Conservation (phyloP, 495 filamentous ascomycete species). For the Aspergillus avenaceus region DNA sequence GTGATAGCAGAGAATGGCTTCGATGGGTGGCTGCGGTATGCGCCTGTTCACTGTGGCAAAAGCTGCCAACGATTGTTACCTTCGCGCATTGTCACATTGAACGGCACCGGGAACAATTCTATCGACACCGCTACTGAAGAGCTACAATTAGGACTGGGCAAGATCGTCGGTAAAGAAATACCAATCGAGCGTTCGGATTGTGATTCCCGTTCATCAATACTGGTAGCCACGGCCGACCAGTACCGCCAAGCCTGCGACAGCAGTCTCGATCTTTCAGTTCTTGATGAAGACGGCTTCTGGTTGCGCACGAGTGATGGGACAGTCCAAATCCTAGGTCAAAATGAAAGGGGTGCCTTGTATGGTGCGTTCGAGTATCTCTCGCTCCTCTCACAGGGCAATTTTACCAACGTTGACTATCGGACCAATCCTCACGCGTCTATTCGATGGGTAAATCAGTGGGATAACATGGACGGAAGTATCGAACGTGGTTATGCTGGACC, state of each 20-base stretch:
- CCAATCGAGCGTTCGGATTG: constrained; percentile 25
- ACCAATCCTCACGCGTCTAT: constrained; percentile 59
- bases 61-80: constrained; percentile 35
- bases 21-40: constrained; percentile 63
- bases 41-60: constrained; percentile 42
- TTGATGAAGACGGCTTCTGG: constrained; percentile 63
- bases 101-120: constrained; percentile 46
- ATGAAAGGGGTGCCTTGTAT: constrained; percentile 65
- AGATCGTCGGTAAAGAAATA: constrained; percentile 47
- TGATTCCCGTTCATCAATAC: constrained; percentile 31
- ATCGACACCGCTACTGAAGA: constrained; percentile 57
- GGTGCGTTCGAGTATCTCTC: constrained; percentile 68
- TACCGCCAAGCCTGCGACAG: constrained; percentile 40
- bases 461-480: constrained; percentile 67
- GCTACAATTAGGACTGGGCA: constrained; percentile 52
- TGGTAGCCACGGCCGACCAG: constrained; percentile 54
- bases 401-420: constrained; percentile 47
- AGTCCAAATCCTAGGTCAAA: constrained; percentile 61
- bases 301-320: constrained; percentile 40
- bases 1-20: constrained; percentile 50
- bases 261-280: constrained; percentile 28
- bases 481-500: constrained; percentile 66
- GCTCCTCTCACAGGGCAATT: constrained; percentile 57
- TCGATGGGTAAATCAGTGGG: constrained; percentile 72
- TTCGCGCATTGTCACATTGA: constrained; percentile 51